Percentiles rank a stretch among this genome's conserved stretches.
Evolutionary conservation across 169 alveolate species (phyloP).

Genomic region (Plasmodium vivax): DNA sequence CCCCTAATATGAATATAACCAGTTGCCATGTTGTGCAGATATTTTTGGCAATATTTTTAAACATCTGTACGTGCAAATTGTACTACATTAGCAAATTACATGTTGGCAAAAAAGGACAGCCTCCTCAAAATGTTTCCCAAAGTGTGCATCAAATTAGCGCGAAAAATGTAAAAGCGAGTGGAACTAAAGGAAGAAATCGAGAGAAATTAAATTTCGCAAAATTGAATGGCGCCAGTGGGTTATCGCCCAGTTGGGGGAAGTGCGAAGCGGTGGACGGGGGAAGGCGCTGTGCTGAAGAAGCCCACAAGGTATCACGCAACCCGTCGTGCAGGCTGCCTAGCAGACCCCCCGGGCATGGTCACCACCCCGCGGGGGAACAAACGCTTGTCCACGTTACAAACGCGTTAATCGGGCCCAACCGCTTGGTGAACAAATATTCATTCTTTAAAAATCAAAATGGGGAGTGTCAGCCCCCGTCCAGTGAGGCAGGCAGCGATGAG

Average conservation of each 20-base stretch:
- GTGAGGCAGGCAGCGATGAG: background rate
- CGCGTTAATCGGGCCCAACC: background rate
- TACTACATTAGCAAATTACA: background rate
- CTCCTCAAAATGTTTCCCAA: background rate
- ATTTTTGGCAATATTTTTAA: slow-evolving; percentile 32
- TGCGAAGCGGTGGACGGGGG: background rate
- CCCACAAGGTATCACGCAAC: background rate
- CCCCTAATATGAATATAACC: slow-evolving; percentile 32
- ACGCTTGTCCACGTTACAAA: background rate
- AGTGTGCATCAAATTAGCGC: background rate
- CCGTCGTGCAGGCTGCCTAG: background rate
- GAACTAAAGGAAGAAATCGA: background rate
- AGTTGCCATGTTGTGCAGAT: slow-evolving; percentile 25
- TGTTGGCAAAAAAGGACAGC: background rate
- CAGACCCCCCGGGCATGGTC: background rate
- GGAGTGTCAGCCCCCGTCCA: background rate
- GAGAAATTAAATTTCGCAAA: background rate
- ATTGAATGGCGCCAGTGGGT: background rate
- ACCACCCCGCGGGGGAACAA: background rate
- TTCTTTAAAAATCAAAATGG: slow-evolving; percentile 1
- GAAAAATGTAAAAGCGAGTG: slow-evolving; percentile 1
- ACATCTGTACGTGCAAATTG: slow-evolving; percentile 13
- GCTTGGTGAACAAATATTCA: background rate
- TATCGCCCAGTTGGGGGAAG: background rate
- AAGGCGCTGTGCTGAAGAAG: background rate